Base-by-base conservation (phyloP, 2,329 filamentous ascomycete species). In the Neofusicoccum parvum region DNA sequence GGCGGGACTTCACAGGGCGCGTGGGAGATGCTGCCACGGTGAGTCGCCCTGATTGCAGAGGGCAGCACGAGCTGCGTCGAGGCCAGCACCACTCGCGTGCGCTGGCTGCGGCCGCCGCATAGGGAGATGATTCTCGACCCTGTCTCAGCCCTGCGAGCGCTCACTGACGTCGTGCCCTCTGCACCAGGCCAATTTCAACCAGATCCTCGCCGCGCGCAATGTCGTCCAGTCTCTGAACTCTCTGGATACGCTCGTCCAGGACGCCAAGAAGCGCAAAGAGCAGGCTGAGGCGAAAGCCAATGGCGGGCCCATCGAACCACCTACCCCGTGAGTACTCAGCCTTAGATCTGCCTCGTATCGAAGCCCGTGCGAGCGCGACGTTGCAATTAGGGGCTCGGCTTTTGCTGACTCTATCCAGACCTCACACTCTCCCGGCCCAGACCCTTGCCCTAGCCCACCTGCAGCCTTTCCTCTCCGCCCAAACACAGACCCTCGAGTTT, bases 381-480 rank as follows among this genome's bases (percentile, higher is more conserved):
- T n/a, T 46, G 45, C 15, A 49, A 45, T 53, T 51, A 34, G 34
- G 12, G 7, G 20, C 34, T 6, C 10, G 20, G 4, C 37, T 27
- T 43, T 11, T 32, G 20, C 23, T 48, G 27, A 46, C 39, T 64
- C 66, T 51, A 66, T 14, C 17, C 67, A 88, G 86, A 39, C 84
- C 86, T 17, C 87, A 89, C 75, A 87, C 83, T 0, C 78, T 88
- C 20, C 80, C 84, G 0, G 85, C 87, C 0, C 77, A 82, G 34
- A 81, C 85, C 54, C 78, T 89, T 11, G 85, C 87, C 67, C 78
- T 82, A 17, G 85, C 86, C n/a, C 86, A 88, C 73, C 75, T 89
- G 3, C 80, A 81, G 58, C 86, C 87, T 0, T 85, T 85, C 66
- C 76, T 89, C 58, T 76, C 80, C 49, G 78, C 82, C 68, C 82